Percentiles rank a stretch among this genome's conserved stretches.
phyloP scores from a whole-genome alignment of 495 filamentous ascomycete genomes.

The Niebla homalea region DNA sequence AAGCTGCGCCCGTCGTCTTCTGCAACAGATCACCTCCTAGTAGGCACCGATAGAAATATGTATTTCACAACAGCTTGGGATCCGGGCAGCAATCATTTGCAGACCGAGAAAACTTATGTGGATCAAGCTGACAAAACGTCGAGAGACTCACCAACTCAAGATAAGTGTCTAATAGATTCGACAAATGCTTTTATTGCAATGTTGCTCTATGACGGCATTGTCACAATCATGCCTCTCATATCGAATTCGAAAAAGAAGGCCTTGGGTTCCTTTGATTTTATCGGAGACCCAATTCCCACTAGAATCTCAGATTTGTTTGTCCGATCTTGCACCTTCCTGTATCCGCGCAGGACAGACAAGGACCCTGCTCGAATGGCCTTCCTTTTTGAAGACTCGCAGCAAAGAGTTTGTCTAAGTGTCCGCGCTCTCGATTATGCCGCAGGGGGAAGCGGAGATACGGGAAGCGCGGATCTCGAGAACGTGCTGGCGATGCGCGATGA shows the following conservation, averaged over 20 bases:
- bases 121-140: constrained; percentile 69
- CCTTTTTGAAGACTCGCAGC: constrained; percentile 61
- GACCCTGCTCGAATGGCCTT: constrained; percentile 69
- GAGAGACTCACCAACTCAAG: constrained; percentile 60
- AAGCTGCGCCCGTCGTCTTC: constrained; percentile 63
- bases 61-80: constrained; percentile 90
- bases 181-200: constrained; percentile 67
- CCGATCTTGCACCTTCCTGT: constrained; percentile 65
- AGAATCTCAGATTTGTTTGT: constrained; percentile 81
- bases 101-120: constrained; percentile 54
- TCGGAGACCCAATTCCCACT: constrained; percentile 58
- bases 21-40: constrained; percentile 73
- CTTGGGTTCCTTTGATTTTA: constrained; percentile 34
- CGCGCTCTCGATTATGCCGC: constrained; percentile 39
- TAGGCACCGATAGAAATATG: constrained; percentile 77
- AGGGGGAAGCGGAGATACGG: constrained; percentile 30
- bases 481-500: constrained; percentile 40
- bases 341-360: constrained; percentile 38
- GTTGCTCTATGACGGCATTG: constrained; percentile 77
- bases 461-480: constrained; percentile 39
- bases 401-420: constrained; percentile 49
- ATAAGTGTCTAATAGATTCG: constrained; percentile 73
- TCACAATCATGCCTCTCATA: constrained; percentile 61
- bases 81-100: constrained; percentile 40
- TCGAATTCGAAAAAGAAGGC: constrained; percentile 44